Evolutionary conservation across 2,329 filamentous ascomycete genomes (phyloP).

Genomic region (Metarhizium robertsii): DNA sequence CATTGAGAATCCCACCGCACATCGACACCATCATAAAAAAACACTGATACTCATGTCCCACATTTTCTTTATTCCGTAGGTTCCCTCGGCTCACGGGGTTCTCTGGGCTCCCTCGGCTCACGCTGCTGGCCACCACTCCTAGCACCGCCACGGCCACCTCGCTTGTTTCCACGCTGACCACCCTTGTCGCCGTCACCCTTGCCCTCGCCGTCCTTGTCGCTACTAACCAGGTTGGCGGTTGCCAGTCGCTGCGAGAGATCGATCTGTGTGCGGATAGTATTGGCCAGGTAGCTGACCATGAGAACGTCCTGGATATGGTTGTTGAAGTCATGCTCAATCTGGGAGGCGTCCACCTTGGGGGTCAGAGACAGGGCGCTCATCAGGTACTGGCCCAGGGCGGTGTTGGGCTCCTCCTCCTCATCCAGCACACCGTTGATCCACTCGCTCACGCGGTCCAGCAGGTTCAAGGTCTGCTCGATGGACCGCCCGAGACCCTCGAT

Average conservation of each 20-base stretch:
- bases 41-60: neutral
- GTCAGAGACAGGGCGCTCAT: constrained; percentile 89
- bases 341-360: constrained; percentile 83
- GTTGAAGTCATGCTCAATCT: constrained; percentile 98
- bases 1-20: neutral
- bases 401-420: constrained; percentile 83
- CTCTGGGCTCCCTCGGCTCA: constrained; percentile 36
- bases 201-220: constrained; percentile 40
- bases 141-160: constrained; percentile 41
- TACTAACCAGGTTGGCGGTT: constrained; percentile 54
- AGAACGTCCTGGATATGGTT: constrained; percentile 99
- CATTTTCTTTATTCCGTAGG: constrained; percentile 21
- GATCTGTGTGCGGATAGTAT: constrained; percentile 98
- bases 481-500: constrained; percentile 82
- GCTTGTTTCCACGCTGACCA: constrained; percentile 40
- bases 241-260: constrained; percentile 93
- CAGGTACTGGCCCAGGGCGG: constrained; percentile 86
- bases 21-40: neutral
- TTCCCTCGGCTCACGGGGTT: constrained; percentile 25
- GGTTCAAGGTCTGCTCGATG: constrained; percentile 76
- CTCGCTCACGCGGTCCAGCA: constrained; percentile 83
- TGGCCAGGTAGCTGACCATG: constrained; percentile 95
- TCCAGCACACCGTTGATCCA: constrained; percentile 93
- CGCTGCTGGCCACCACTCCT: constrained; percentile 42
- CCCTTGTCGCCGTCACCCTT: constrained; percentile 35